phyloP scores from a whole-genome alignment of 192 early-diverging fungal species.

The Coemansia furcata region DNA sequence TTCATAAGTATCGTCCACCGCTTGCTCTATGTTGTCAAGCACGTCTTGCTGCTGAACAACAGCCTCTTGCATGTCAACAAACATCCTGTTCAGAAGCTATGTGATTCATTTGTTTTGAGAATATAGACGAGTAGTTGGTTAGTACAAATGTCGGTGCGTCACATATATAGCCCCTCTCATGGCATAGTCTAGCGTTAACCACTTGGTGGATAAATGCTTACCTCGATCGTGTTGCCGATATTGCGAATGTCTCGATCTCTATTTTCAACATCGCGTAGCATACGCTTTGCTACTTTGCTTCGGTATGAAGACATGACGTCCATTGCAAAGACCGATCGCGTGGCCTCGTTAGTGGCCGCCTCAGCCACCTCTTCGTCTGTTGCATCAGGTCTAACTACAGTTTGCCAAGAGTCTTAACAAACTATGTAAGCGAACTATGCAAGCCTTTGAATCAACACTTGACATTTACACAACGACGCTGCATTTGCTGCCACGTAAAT shows the following conservation, averaged over 20 bases:
- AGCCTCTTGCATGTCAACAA: constrained; percentile 37
- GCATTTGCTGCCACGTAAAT: neutral
- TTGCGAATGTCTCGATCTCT: constrained; percentile 45
- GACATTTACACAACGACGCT: neutral
- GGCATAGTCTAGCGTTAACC: neutral
- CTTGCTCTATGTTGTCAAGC: constrained; percentile 47
- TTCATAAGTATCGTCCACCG: constrained; percentile 38
- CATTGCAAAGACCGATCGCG: constrained; percentile 50
- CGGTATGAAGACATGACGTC: constrained; percentile 49
- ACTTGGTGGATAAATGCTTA: constrained; percentile 7
- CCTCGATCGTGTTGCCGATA: constrained; percentile 42
- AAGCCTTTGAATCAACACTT: neutral
- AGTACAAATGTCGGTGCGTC: neutral
- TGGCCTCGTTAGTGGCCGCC: constrained; percentile 33
- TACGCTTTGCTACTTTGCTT: constrained; percentile 38
- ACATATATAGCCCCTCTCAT: neutral
- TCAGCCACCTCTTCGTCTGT: constrained; percentile 46
- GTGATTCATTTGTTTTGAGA: neutral
- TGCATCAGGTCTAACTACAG: constrained; percentile 42
- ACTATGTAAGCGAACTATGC: neutral
- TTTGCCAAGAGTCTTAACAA: neutral
- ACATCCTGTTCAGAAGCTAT: constrained; percentile 50
- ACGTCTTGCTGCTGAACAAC: constrained; percentile 49
- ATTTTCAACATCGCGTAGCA: constrained; percentile 50
- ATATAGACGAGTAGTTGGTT: neutral